Conservation (phyloP, 805 yeast genomes). For the Sugiyamaella boreocaroliniensis region DNA sequence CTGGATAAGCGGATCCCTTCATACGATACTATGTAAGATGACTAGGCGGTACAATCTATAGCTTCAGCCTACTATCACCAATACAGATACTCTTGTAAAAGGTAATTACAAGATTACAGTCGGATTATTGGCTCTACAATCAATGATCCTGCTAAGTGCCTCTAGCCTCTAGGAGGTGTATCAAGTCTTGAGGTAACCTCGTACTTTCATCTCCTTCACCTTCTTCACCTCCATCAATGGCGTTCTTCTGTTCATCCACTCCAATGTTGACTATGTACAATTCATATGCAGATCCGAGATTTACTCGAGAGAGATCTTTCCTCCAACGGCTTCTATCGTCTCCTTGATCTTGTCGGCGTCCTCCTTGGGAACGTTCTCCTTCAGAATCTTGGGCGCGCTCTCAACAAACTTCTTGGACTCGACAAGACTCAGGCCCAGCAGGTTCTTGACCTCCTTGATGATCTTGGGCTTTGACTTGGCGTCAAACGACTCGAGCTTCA, state of each 20-base stretch:
- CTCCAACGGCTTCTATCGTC: constrained; percentile 90
- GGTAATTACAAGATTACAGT: no score
- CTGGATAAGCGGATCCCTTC: no score
- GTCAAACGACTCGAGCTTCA: constrained; percentile 90
- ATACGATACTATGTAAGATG: no score
- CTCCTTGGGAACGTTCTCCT: constrained; percentile 93
- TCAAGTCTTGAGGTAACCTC: no score
- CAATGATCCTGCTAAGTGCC: no score
- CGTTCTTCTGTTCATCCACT: background rate
- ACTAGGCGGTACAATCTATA: no score
- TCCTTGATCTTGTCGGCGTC: constrained; percentile 96
- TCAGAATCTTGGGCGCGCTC: constrained; percentile 91
- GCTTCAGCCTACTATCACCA: no score
- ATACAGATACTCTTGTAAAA: no score
- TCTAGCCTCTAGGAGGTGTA: no score
- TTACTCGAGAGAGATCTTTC: constrained; percentile 84
- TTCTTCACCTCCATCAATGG: no score
- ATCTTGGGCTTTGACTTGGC: constrained; percentile 94
- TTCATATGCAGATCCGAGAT: background rate
- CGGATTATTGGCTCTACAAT: no score
- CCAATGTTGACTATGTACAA: background rate
- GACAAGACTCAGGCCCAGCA: constrained; percentile 86
- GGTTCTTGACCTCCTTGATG: constrained; percentile 90
- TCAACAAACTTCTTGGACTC: constrained; percentile 98
- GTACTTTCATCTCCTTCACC: no score